A percentile compares a stretch with the other conserved stretches of the same genome.
phyloP scores from a whole-genome alignment of 768 basidiomycete genomes.

The Pisolithus orientalis region DNA sequence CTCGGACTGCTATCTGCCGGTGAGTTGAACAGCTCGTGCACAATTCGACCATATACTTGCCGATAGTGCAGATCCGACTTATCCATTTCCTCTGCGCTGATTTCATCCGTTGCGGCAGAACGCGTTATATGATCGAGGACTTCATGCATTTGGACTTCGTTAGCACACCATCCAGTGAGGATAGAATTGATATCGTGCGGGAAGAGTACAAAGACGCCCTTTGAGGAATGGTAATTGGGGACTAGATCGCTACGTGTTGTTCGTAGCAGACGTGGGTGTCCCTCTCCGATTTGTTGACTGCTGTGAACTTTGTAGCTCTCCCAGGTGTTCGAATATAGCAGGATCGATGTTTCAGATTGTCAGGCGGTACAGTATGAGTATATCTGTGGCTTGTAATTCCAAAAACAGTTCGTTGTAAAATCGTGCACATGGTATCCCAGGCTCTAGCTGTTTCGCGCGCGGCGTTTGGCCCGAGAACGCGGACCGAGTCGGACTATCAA shows the following conservation, averaged over 20 bases:
- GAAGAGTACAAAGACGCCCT: slow-evolving; percentile 17
- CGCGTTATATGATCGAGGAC: slow-evolving; percentile 17
- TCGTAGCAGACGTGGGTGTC: slow-evolving; percentile 8
- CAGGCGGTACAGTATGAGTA: background rate
- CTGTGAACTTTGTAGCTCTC: background rate
- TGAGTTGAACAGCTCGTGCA: slow-evolving; percentile 23
- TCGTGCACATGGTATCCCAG: background rate
- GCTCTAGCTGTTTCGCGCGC: background rate
- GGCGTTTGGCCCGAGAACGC: slow-evolving; percentile 38
- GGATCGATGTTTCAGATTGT: too few relatives aligned
- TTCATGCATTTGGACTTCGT: slow-evolving; percentile 22
- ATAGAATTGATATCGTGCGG: slow-evolving; percentile 14
- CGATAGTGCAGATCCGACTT: slow-evolving; percentile 13
- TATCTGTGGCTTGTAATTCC: background rate
- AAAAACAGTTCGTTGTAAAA: background rate
- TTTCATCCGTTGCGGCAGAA: slow-evolving; percentile 21
- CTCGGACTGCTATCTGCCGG: slow-evolving; percentile 20
- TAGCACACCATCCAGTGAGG: slow-evolving; percentile 10
- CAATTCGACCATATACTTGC: slow-evolving; percentile 13
- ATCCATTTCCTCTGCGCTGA: slow-evolving; percentile 18
- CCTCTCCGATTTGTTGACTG: too few relatives aligned
- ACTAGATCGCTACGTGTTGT: slow-evolving; percentile 15
- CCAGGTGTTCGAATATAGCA: background rate
- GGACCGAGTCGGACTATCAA: slow-evolving; percentile 51
- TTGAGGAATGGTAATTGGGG: slow-evolving; percentile 21